Base-by-base conservation (phyloP, 1,284 basidiomycete genomes). In the Rhodotorula sp. region DNA sequence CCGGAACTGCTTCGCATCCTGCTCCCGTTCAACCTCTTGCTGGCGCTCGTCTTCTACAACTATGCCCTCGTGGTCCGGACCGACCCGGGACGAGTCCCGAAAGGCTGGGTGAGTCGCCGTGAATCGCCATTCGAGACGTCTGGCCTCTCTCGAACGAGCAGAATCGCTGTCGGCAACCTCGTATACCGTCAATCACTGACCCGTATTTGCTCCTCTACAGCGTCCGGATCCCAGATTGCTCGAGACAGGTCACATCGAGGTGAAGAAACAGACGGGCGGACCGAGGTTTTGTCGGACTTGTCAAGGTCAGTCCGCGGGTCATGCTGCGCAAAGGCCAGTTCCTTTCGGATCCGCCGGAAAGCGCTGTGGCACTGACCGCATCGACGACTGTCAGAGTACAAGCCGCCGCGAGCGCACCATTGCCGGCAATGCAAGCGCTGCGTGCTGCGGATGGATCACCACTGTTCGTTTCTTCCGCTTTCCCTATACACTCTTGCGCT, bases 371-470 rank as follows among this genome's bases (percentile, higher is more conserved):
- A 12, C 38, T 43, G 38, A 43, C 38, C 12, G 38, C 12, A 43
- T 12, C 10, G 12, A 10, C 15, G 6, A 28, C 12, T 28, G 3
- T 5, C n/a, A 55, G 54, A 55, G 54, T 83, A 81, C 74, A 85
- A 85, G 71, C 84, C 84, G 26, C 83, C 84, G 12, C 72, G 84
- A 71, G 86, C 93, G 0, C 94, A 97, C 81, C 94, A 97, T 78
- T 97, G 94, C 80, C 86, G 88, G 69, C 86, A 89, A 73, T 97
- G 93, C 81, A 88, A 89, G 79, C 86, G 86, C 85, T 93, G 81
- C 59, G 66, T 92, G 14, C 84, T 92, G 66, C 86, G 90, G 60
- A 93, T 93, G 89, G 90, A 93, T 82, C 93, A 97, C 78, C 93
- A 95, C 78, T 95, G 93, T 72, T 79, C 79, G n/a, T 82, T 28